Percentiles rank a stretch among this genome's conserved stretches.
These are phyloP conservation scores for Metschnikowia gruessii DNA, from an alignment of 805 yeast species.

Conservation along the genomic window DNA sequence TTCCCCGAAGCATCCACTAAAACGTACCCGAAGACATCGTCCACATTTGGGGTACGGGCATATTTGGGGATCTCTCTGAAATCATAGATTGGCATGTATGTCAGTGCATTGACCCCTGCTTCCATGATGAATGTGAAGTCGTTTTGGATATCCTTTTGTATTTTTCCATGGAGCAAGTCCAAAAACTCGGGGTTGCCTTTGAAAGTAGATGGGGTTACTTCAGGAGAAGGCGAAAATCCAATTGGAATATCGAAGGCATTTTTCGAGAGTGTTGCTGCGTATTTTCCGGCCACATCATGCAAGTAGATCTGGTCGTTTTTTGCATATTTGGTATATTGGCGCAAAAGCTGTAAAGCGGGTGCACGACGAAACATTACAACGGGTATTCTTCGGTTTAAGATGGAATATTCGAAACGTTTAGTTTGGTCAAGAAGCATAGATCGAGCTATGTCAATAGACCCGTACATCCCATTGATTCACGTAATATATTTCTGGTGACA, in stretches of 20 bases:
- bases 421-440: too few species aligned
- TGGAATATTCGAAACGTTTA: too few species aligned
- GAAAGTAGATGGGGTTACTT: slow-evolving; percentile 25
- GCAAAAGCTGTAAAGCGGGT: neutral
- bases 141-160: slow-evolving; percentile 22
- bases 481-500: too few species aligned
- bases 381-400: neutral
- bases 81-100: slow-evolving; percentile 70
- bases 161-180: slow-evolving; percentile 25
- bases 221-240: slow-evolving; percentile 18
- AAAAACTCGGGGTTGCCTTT: slow-evolving; percentile 28
- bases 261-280: slow-evolving; percentile 22
- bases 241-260: slow-evolving; percentile 24
- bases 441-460: too few species aligned
- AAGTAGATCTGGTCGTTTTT: slow-evolving; percentile 16
- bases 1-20: slow-evolving; percentile 53
- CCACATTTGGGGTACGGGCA: slow-evolving; percentile 67
- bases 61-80: slow-evolving; percentile 60
- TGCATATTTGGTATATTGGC: slow-evolving; percentile 6
- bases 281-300: slow-evolving; percentile 14
- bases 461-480: too few species aligned
- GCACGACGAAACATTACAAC: slow-evolving; percentile 2
- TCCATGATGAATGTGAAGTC: slow-evolving; percentile 58
- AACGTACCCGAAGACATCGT: slow-evolving; percentile 69
- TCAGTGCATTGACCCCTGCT: slow-evolving; percentile 49